These are phyloP conservation scores for Paramecium primaurelia DNA, from an alignment of 73 alveolate species.

Conservation along the genomic window DNA sequence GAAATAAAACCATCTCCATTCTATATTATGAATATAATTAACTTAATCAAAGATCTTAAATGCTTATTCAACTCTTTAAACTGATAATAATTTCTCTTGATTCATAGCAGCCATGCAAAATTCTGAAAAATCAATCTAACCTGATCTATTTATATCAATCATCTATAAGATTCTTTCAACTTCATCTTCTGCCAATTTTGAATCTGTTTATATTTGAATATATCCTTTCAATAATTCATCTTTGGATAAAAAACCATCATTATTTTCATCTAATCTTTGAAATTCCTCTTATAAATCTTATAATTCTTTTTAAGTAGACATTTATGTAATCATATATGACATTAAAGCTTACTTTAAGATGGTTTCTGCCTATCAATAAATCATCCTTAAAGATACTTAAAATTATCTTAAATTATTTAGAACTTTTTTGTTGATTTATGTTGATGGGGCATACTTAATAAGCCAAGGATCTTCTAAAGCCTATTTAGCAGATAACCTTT, in stretches of 20 bases:
- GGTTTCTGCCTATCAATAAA: slow-evolving; percentile 22
- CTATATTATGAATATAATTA: neutral
- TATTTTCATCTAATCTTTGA: slow-evolving; percentile 62
- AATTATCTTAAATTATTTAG: slow-evolving; percentile 38
- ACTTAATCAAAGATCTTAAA: slow-evolving; percentile 58
- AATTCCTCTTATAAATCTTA: slow-evolving; percentile 57
- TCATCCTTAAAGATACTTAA: neutral
- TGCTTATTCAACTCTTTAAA: slow-evolving; percentile 56
- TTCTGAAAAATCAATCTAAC: slow-evolving; percentile 48
- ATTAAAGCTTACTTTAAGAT: slow-evolving; percentile 65
- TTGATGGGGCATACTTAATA: slow-evolving; percentile 36
- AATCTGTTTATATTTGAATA: neutral
- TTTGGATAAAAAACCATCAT: slow-evolving; percentile 71
- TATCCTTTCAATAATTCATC: slow-evolving; percentile 65
- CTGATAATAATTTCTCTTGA: slow-evolving; percentile 55
- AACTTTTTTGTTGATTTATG: neutral
- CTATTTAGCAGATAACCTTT: slow-evolving; percentile 59
- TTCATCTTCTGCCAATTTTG: neutral
- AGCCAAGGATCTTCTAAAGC: slow-evolving; percentile 65
- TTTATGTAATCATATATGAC: slow-evolving; percentile 65
- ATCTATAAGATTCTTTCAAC: slow-evolving; percentile 8
- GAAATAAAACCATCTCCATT: slow-evolving; percentile 68
- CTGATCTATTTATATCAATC: slow-evolving; percentile 20
- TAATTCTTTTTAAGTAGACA: slow-evolving; percentile 62
- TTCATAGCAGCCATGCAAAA: slow-evolving; percentile 63